A percentile compares a stretch with the other conserved stretches of the same genome.
phyloP scores from a whole-genome alignment of 805 yeast species.

The Wickerhamiella australiensis region DNA sequence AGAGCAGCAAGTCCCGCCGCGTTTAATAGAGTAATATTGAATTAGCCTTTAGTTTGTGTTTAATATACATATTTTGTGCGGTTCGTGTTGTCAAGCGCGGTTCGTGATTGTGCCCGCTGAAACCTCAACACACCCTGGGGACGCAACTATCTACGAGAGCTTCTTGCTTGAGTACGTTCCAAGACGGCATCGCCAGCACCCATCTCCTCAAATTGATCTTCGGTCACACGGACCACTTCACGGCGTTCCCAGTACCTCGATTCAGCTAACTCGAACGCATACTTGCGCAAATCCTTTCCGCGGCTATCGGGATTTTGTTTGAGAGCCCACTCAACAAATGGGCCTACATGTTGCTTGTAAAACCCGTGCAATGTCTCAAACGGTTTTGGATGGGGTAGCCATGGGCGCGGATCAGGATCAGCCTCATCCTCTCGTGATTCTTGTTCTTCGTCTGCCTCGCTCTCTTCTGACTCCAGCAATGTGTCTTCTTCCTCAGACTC shows the following conservation, averaged over 20 bases:
- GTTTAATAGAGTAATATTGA: constrained; percentile 1
- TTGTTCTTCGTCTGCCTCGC: constrained; percentile 53
- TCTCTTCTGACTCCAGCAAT: constrained; percentile 36
- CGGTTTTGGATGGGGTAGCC: constrained; percentile 95
- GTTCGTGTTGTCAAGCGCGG: too few relatives aligned
- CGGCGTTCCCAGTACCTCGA: constrained; percentile 99
- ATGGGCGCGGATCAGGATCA: constrained; percentile 84
- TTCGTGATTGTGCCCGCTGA: too few relatives aligned
- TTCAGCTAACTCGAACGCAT: constrained; percentile 82
- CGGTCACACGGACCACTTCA: constrained; percentile 77
- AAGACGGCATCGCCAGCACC: constrained; percentile 75
- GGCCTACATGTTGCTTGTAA: constrained; percentile 75
- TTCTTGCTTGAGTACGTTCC: constrained; percentile 7
- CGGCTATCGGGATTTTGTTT: constrained; percentile 72
- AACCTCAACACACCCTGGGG: too few relatives aligned
- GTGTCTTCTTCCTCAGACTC: constrained; percentile 57
- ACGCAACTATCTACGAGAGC: constrained; percentile 2
- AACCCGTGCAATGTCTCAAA: constrained; percentile 76
- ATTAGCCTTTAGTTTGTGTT: not conserved
- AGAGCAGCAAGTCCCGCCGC: constrained; percentile 10
- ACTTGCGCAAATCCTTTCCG: constrained; percentile 80
- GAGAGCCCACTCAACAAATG: constrained; percentile 86
- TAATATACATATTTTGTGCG: too few relatives aligned
- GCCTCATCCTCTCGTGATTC: constrained; percentile 53
- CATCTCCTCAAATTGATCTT: constrained; percentile 77